Conservation (phyloP, 352 stramenopile species). For the Pythium aphanidermatum region DNA sequence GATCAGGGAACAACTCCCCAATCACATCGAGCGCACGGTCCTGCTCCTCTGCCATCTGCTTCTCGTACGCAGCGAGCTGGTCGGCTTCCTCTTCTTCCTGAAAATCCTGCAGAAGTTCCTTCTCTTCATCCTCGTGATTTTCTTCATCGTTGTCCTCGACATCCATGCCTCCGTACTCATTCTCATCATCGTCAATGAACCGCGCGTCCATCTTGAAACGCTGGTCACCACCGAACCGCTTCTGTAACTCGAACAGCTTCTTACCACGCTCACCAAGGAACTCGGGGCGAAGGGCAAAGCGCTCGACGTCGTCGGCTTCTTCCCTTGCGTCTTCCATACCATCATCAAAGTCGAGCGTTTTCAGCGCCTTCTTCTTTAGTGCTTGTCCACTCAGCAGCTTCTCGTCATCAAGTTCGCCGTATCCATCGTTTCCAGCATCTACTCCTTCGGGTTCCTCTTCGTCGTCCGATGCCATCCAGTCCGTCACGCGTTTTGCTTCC, state of each 20-base stretch:
- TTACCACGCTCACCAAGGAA: slow-evolving; percentile 64
- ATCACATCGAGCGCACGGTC: slow-evolving; percentile 47
- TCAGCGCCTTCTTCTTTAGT: slow-evolving; percentile 8
- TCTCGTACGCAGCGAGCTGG: slow-evolving; percentile 25
- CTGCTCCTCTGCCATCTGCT: slow-evolving; percentile 47
- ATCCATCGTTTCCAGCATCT: slow-evolving; percentile 10
- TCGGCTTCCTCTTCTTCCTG: slow-evolving; percentile 32
- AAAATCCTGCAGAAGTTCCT: slow-evolving; percentile 41
- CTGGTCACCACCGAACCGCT: slow-evolving; percentile 68
- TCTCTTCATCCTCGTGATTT: slow-evolving; percentile 19
- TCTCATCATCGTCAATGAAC: slow-evolving; percentile 62
- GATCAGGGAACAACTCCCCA: slow-evolving; percentile 51
- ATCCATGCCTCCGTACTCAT: slow-evolving; percentile 43
- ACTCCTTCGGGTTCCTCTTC: slow-evolving; percentile 31
- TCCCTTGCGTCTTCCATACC: slow-evolving; percentile 20
- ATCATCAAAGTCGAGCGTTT: slow-evolving; percentile 42
- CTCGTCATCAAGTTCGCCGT: slow-evolving; percentile 20
- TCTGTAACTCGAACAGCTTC: slow-evolving; percentile 79
- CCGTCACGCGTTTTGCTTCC: slow-evolving; percentile 17
- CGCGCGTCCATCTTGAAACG: slow-evolving; percentile 73
- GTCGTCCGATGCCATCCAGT: slow-evolving; percentile 59
- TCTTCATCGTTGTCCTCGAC: slow-evolving; percentile 23
- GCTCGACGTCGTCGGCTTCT: slow-evolving; percentile 24
- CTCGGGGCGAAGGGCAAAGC: slow-evolving; percentile 62
- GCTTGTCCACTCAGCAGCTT: not conserved